These are phyloP conservation scores for Aspergillus calidoustus DNA, from an alignment of 2,329 filamentous ascomycete species.

Conservation along the genomic window DNA sequence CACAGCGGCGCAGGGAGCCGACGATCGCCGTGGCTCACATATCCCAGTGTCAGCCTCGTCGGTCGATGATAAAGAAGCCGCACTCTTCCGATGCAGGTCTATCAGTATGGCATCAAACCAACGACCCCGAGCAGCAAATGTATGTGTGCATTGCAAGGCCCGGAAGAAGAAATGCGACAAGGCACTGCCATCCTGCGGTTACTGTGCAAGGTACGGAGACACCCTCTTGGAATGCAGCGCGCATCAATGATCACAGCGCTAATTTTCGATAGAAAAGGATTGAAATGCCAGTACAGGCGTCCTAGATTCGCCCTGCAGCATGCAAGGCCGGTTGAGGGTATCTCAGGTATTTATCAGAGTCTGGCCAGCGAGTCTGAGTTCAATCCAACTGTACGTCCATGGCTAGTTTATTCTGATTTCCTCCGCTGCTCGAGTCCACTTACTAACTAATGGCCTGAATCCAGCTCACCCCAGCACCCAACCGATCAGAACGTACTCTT, in stretches of 20 bases:
- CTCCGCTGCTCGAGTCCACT: background rate
- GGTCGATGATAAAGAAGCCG: no score
- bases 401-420: background rate
- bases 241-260: background rate
- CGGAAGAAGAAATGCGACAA: constrained; percentile 29
- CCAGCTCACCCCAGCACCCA: background rate
- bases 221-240: background rate
- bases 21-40: no score
- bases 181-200: constrained; percentile 20
- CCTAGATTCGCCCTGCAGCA: background rate
- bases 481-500: background rate
- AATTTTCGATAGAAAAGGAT: background rate
- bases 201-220: constrained; percentile 18
- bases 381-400: background rate
- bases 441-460: background rate
- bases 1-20: no score
- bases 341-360: background rate
- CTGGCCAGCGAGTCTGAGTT: background rate
- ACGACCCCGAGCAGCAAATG: constrained; percentile 1
- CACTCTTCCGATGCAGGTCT: background rate
- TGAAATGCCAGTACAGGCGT: background rate
- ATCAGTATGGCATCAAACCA: background rate
- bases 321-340: background rate
- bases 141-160: constrained; percentile 20
- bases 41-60: no score